Base-by-base conservation (phyloP, 1,139 yeast species). In the Taiozyma sp. region DNA sequence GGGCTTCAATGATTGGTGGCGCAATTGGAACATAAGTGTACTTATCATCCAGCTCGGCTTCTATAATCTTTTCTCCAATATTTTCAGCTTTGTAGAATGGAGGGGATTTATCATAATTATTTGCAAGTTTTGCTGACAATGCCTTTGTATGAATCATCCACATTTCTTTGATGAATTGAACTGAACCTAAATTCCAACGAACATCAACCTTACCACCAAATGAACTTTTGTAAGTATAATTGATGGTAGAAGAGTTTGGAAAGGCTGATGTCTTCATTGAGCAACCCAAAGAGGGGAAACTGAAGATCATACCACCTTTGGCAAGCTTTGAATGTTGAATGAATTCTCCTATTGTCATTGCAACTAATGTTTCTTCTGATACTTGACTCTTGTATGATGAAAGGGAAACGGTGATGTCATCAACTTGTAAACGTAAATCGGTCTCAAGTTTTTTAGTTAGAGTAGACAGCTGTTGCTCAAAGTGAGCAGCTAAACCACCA, bases 191-290 rank as follows among this genome's bases (percentile, higher is more conserved):
- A 65, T 93, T 93, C 98, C 98, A 93, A 44, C 91, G 80, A 3
- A 93, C 83, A 56, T 90, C 96, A 44, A 93, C 96, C 12, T 90
- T 81, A 32, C 96, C 97, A 12, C 91, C 96, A 71, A 93, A 90
- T 2, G 83, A 74, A 39, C 93, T 83, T 47, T 75, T 77, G 64
- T 79, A 92, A 5, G 78, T 70, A 61, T 84, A 89, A 59, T 87
- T 87, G 48, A 91, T 78, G 5, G 76, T 60, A 47, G 78, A 78
- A 12, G 73, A 67, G 19, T 65, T 59, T 16, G 75, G 71, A 13
- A 73, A 68, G 60, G 88, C 92, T 73, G 81, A 80, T 0, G 95
- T 84, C 49, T 82, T 78, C 97, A 92, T 92, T 5, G 80, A 72
- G 30, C 92, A 80, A 52, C 74, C 75, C 58, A 91, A 77, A 8